These are phyloP conservation scores for Xylariomycetidae sp. DNA, from an alignment of 2,329 filamentous ascomycete species.

Conservation along the genomic window DNA sequence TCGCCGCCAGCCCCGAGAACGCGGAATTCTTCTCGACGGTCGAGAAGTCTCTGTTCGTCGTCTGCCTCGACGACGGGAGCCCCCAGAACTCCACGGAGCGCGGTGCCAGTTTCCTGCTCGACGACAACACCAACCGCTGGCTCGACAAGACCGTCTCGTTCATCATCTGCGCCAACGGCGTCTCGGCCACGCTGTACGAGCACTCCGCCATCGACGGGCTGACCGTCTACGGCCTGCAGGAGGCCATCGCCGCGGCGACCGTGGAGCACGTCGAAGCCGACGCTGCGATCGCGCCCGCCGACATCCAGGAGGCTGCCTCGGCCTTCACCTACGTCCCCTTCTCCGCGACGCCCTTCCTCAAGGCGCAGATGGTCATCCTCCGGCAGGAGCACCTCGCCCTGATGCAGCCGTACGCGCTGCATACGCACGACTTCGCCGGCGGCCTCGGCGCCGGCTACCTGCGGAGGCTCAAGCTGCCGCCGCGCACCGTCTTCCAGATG, in stretches of 20 bases:
- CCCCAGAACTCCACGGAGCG: neutral
- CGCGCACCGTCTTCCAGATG: neutral
- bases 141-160: neutral
- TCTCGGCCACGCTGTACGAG: neutral
- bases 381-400: neutral
- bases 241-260: neutral
- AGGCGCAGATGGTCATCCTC: neutral
- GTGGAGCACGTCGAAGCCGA: neutral
- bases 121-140: neutral
- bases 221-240: neutral
- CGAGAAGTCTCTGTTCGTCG: neutral
- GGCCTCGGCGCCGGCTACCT: constrained; percentile 1
- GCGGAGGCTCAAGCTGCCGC: neutral
- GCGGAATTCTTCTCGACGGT: neutral
- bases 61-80: neutral
- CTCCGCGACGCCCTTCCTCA: neutral
- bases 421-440: neutral
- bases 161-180: neutral
- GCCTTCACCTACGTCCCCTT: neutral
- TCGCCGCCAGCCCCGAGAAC: neutral
- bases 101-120: neutral
- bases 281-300: neutral
- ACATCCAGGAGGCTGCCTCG: neutral
- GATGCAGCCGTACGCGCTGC: neutral
- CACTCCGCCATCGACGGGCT: neutral